phyloP scores from a whole-genome alignment of 2,329 filamentous ascomycete species.

The Cryphonectria parasitica region DNA sequence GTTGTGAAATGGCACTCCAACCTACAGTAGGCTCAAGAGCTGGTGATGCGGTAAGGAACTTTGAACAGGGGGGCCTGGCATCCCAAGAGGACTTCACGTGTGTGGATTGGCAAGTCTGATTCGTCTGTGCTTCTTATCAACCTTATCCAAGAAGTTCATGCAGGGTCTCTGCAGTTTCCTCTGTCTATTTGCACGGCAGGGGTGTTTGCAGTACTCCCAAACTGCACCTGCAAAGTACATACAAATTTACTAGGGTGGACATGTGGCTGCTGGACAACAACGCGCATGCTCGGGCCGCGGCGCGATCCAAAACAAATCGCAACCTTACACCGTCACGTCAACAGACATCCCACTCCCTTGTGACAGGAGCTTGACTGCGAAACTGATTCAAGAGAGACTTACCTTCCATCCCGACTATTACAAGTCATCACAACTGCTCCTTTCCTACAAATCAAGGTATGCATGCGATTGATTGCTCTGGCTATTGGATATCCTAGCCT shows the following conservation, averaged over 20 bases:
- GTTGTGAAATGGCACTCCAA: neutral
- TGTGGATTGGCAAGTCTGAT: conserved; percentile 5
- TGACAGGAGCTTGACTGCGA: conserved; percentile 6
- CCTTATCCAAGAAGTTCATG: neutral
- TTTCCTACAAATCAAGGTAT: neutral
- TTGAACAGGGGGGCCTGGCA: neutral
- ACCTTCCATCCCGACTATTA: neutral
- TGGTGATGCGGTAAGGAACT: neutral
- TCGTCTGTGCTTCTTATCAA: neutral
- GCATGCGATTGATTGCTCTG: neutral
- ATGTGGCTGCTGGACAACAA: conserved; percentile 3
- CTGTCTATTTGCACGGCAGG: neutral
- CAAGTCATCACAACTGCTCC: neutral
- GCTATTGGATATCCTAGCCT: neutral
- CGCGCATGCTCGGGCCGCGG: conserved; percentile 11
- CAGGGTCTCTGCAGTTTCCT: neutral
- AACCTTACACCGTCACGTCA: conserved; percentile 19
- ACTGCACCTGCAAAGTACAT: neutral
- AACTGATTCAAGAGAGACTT: neutral
- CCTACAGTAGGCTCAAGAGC: neutral
- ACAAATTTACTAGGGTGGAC: neutral
- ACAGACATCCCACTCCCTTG: conserved; percentile 14
- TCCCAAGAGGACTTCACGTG: neutral
- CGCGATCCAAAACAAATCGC: conserved; percentile 21
- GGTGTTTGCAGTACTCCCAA: neutral